These are phyloP conservation scores for Quercus suber DNA, from an alignment of 306 rosid genomes.

Conservation along the genomic window DNA sequence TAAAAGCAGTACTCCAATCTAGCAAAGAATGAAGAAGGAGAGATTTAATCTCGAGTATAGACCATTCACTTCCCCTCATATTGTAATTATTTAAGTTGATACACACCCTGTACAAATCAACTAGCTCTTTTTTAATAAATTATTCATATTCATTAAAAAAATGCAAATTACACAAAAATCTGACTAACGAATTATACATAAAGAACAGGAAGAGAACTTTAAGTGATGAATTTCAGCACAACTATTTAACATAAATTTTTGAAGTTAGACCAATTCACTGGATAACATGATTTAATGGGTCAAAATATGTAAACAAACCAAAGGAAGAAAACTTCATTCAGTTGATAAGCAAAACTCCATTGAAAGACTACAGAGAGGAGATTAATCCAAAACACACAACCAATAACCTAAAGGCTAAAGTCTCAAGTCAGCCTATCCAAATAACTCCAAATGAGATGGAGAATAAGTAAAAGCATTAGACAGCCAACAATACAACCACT, in stretches of 20 bases:
- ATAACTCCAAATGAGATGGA: background rate
- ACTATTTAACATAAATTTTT: too few species aligned
- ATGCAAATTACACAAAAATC: background rate
- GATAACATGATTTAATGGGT: background rate
- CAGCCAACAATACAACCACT: too few species aligned
- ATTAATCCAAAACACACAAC: background rate
- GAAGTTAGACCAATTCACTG: background rate
- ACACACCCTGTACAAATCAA: too few species aligned
- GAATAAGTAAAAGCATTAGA: too few species aligned
- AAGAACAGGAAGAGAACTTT: background rate
- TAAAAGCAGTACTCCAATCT: too few species aligned
- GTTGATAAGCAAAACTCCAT: background rate
- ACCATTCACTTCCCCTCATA: too few species aligned
- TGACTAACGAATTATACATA: background rate
- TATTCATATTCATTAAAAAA: too few species aligned
- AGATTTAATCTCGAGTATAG: too few species aligned
- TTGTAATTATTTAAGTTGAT: too few species aligned
- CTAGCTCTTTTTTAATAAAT: too few species aligned
- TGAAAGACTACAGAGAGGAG: background rate
- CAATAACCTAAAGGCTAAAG: background rate
- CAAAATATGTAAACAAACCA: background rate
- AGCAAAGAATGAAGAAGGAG: too few species aligned
- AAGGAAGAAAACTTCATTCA: background rate
- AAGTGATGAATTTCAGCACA: too few species aligned
- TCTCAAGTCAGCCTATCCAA: background rate